Base-by-base conservation (phyloP, 2,329 filamentous ascomycete genomes). In the Didymella pomorum region DNA sequence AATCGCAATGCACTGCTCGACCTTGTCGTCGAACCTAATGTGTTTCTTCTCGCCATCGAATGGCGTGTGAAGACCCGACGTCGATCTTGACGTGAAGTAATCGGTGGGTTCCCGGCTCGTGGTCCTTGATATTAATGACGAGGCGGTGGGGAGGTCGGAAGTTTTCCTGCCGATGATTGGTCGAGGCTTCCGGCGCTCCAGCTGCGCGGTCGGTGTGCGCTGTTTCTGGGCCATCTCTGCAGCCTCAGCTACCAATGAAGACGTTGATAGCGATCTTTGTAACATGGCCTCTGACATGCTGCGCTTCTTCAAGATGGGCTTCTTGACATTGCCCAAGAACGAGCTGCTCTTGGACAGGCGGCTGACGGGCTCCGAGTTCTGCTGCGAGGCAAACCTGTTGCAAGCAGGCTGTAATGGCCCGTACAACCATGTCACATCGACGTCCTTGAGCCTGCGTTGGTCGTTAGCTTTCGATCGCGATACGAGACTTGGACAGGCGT, bases 371-470 rank as follows among this genome's bases (percentile, higher is more conserved):
- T 85, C 83, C 12, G 82, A 82, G 37, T 75, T 73, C 49, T 79
- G 76, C 51, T 81, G 76, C 12, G 77, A 77, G 56, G 86, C 80
- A 71, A 69, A 81, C 60, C 83, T 85, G 53, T 82, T 85, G 4
- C 83, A 81, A 21, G 89, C 89, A 1, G 89, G 89, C 75, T 97
- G 94, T 47, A 97, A 79, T 12, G 95, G 95, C 0, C 95, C 95
- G 72, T 98, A 99, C 1, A 99, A 83, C 95, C 94, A 99, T 44
- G 94, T 97, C 29, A 97, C 93, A 77, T 99, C 94, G 75, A 91
- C 95, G 70, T 98, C 95, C 76, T 98, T 99, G 60, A 97, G 83
- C 93, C 93, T 97, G 70, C 45, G 33, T 49, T 49, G 50, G 45
- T 39, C 4, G 65, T 82, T 66, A 81, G 76, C 56, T 39, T 52